phyloP scores from a whole-genome alignment of 345 rosid species.

The Citrus trifoliata region DNA sequence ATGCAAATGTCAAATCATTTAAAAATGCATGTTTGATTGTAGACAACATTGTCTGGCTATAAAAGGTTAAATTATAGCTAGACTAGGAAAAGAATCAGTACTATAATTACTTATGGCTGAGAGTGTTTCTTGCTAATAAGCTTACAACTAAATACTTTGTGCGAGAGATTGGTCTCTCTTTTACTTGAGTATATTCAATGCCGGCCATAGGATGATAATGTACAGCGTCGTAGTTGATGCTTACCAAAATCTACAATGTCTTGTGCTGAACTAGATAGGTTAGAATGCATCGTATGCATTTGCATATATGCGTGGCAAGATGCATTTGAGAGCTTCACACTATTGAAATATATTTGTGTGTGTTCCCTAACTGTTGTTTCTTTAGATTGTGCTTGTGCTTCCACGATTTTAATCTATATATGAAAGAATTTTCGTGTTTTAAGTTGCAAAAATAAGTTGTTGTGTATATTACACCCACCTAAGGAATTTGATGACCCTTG shows the following conservation, averaged over 20 bases:
- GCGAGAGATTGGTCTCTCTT: not conserved
- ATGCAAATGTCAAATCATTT: too few relatives aligned
- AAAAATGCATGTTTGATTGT: too few relatives aligned
- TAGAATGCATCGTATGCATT: too few relatives aligned
- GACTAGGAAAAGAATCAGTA: too few relatives aligned
- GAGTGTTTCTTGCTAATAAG: not conserved
- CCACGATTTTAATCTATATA: not conserved
- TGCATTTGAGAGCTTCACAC: not conserved
- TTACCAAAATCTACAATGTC: not conserved
- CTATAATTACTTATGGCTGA: too few relatives aligned
- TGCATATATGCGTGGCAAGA: not conserved
- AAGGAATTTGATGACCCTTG: not conserved
- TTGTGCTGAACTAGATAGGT: too few relatives aligned
- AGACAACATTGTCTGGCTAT: too few relatives aligned
- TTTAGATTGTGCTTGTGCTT: not conserved
- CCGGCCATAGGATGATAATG: not conserved
- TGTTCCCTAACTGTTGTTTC: not conserved
- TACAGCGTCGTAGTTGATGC: not conserved
- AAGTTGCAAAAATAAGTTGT: not conserved
- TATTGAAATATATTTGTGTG: not conserved
- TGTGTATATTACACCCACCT: too few relatives aligned
- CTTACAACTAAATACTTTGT: not conserved
- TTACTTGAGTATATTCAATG: not conserved
- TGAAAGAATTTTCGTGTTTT: not conserved
- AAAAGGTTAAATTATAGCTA: too few relatives aligned